phyloP scores from a whole-genome alignment of 768 basidiomycete species.

The Chalciporus chontae region DNA sequence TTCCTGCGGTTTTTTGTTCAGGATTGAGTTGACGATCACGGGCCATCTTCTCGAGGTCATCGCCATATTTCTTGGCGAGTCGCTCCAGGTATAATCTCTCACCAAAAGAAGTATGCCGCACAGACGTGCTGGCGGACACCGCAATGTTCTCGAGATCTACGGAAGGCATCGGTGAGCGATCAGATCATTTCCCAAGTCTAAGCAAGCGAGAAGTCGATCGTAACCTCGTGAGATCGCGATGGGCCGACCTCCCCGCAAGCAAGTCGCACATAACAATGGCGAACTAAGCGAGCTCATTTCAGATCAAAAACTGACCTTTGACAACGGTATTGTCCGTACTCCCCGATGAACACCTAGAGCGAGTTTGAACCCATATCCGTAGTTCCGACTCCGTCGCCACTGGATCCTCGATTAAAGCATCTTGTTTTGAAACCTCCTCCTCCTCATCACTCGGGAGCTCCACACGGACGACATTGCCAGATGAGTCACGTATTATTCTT shows the following conservation, averaged over 20 bases:
- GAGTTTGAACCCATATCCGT: conserved; percentile 16
- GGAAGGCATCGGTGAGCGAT: conserved; percentile 11
- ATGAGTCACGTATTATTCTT: conserved; percentile 74
- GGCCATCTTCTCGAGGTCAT: conserved; percentile 73
- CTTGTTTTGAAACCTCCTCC: conserved; percentile 17
- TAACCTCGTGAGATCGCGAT: neutral
- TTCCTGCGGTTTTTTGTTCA: conserved; percentile 81
- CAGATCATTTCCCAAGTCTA: neutral
- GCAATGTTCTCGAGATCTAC: conserved; percentile 68
- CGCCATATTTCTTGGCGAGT: conserved; percentile 67
- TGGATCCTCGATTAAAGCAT: conserved; percentile 41
- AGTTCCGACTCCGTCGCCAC: conserved; percentile 13
- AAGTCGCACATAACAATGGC: neutral
- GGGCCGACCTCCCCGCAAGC: neutral
- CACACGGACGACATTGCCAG: conserved; percentile 70
- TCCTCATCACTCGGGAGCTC: conserved; percentile 54
- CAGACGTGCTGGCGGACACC: conserved; percentile 40
- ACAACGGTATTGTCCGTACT: conserved; percentile 3
- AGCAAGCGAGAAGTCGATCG: conserved; percentile 1
- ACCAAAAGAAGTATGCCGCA: conserved; percentile 63
- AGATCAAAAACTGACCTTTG: conserved; percentile 34
- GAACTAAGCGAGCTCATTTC: neutral
- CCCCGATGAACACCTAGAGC: neutral
- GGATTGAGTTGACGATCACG: conserved; percentile 75
- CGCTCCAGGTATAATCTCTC: conserved; percentile 65